Evolutionary conservation across 345 rosid species (phyloP).

Genomic region (Eucalyptus caleyi): DNA sequence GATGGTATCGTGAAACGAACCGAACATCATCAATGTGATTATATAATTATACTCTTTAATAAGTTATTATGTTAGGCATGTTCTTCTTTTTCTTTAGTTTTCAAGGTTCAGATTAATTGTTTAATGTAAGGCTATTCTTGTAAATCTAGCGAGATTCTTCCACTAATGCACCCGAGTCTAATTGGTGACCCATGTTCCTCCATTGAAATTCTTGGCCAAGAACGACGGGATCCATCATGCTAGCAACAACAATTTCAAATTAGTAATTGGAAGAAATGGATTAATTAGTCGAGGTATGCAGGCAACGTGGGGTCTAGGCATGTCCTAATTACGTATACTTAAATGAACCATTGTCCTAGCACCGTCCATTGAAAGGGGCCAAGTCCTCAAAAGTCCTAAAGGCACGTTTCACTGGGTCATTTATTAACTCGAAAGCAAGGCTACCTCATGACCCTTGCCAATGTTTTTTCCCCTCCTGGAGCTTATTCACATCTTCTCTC

Average conservation of each 20-base stretch:
- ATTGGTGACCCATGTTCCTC: background rate
- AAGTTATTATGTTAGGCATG: background rate
- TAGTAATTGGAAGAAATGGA: background rate
- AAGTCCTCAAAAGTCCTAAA: background rate
- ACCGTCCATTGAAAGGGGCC: background rate
- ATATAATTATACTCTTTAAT: background rate
- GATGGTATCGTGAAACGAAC: background rate
- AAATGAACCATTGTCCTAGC: background rate
- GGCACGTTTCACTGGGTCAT: background rate
- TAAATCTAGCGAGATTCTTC: background rate
- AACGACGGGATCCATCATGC: background rate
- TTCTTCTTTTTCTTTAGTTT: background rate
- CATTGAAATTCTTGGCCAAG: background rate
- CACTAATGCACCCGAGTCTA: background rate
- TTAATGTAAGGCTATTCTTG: background rate
- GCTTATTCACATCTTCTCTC: background rate
- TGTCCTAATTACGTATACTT: background rate
- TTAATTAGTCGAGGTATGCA: background rate
- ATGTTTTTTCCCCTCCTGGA: background rate
- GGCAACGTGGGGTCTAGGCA: background rate
- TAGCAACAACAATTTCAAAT: background rate
- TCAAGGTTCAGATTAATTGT: background rate
- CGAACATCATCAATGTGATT: rapidly evolving
- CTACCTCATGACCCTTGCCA: background rate
- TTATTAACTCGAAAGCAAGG: background rate